Conservation (phyloP, 371 early-diverging fungal genomes). For the Apophysomyces elegans region DNA sequence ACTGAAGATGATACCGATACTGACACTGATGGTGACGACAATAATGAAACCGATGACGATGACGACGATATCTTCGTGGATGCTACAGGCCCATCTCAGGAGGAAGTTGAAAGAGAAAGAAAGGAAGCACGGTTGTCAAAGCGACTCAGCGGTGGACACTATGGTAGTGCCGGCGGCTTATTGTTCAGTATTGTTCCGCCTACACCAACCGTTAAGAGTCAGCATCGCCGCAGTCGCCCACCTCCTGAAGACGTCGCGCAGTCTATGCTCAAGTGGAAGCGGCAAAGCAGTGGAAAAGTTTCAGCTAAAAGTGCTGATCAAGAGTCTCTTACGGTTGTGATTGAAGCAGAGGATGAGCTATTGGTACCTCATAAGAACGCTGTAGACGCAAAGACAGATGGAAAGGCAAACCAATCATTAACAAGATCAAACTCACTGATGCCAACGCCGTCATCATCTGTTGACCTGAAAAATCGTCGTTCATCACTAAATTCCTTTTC, state of each 20-base stretch:
- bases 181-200: slow-evolving; percentile 35
- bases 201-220: slow-evolving; percentile 10
- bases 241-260: slow-evolving; percentile 42
- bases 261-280: slow-evolving; percentile 50
- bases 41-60: slow-evolving; percentile 29
- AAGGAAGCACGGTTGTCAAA: slow-evolving; percentile 40
- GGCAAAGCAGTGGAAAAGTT: slow-evolving; percentile 31
- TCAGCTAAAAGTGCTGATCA: slow-evolving; percentile 8
- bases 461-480: neutral
- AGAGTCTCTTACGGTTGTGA: slow-evolving; percentile 1
- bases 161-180: slow-evolving; percentile 54
- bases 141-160: slow-evolving; percentile 54
- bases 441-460: neutral
- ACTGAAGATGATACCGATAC: slow-evolving; percentile 18
- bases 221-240: slow-evolving; percentile 27
- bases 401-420: slow-evolving; percentile 15
- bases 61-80: slow-evolving; percentile 48
- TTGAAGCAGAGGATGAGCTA: slow-evolving; percentile 16
- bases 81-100: slow-evolving; percentile 38
- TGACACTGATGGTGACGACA: slow-evolving; percentile 27
- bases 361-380: slow-evolving; percentile 6
- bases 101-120: slow-evolving; percentile 47
- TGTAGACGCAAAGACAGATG: slow-evolving; percentile 13
- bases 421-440: slow-evolving; percentile 9
- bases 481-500: neutral